Base-by-base conservation (phyloP, 2,329 filamentous ascomycete genomes). In the Xylariaceae sp. region DNA sequence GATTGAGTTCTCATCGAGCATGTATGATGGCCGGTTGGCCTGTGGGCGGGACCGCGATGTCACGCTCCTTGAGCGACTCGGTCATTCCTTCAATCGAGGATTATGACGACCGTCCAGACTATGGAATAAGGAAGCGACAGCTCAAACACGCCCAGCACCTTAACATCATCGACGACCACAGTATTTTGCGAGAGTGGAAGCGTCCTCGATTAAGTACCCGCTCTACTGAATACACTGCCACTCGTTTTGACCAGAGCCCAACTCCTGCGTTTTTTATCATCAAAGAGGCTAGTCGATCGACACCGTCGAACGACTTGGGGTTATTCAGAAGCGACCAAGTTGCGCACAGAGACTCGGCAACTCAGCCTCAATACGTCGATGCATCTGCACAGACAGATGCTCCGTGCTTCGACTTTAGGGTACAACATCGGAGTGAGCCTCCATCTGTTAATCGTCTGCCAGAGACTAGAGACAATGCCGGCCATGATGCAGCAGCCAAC, bases 401-500 rank as follows among this genome's bases (percentile, higher is more conserved):
- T 11, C 46, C 43, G 10, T 60, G 49, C 24, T 51, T 58, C 40
- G 30, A 60, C 21, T 57, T 58, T 20, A 61, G 36, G 27, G 57
- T 62, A 35, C 53, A 43, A 26, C 37, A 46, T 20, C 26, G 53
- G 18, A 55, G 58, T 30, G 57, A 62, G 32, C 16, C 55, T 21
- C 16, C 40, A 37, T 50, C 48, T 21, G 41, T 58, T 50, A 69
- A 72, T 26, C 71, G 70, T 35, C 64, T 67, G n/a, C 67, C 70
- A 20, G 67, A 77, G 11, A 61, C 77, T 13, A 72, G 48, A 29
- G 54, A 74, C 40, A 81, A 84, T 59, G 66, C 70, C 3, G 69
- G 73, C 18, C 82, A 85, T 59, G 68, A 74, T 4, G 69, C 73
- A 16, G 81, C 81, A 1, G 79, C 80, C 3, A 68, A 70, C 42